These are phyloP conservation scores for Yarrowia sp. DNA, from an alignment of 805 yeast genomes.

Conservation along the genomic window DNA sequence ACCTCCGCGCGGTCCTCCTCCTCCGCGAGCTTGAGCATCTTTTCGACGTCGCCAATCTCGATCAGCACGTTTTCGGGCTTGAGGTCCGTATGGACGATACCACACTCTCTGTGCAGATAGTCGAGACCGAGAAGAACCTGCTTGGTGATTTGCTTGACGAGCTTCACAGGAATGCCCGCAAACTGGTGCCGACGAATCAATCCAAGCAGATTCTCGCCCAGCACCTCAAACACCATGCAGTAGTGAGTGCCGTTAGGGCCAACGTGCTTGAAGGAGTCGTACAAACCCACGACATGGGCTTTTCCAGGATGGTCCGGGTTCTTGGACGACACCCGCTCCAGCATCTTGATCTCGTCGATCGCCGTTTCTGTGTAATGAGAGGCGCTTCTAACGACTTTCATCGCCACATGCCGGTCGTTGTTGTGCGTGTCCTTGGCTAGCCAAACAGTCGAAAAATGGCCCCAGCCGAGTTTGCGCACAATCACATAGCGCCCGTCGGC, in stretches of 20 bases:
- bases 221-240: constrained; percentile 95
- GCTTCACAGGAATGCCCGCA: constrained; percentile 71
- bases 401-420: constrained; percentile 74
- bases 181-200: constrained; percentile 74
- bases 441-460: constrained; percentile 97
- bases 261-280: constrained; percentile 79
- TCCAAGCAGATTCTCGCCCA: constrained; percentile 90
- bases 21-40: constrained; percentile 66
- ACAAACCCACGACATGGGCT: constrained; percentile 69
- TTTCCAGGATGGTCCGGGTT: constrained; percentile 76
- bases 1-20: constrained; percentile 51
- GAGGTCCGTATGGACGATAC: constrained; percentile 70
- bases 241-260: constrained; percentile 94
- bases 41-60: constrained; percentile 81
- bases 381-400: constrained; percentile 91
- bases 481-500: constrained; percentile 72
- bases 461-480: constrained; percentile 96
- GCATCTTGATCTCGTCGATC: constrained; percentile 80
- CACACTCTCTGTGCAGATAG: constrained; percentile 68
- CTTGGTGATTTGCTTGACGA: constrained; percentile 78
- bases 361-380: constrained; percentile 92
- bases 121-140: constrained; percentile 73
- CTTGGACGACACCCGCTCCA: constrained; percentile 60
- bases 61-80: constrained; percentile 75
- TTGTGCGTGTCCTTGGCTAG: constrained; percentile 62